These are phyloP conservation scores for Scenedesmus sp. DNA, from an alignment of 163 green algal species.

Conservation along the genomic window DNA sequence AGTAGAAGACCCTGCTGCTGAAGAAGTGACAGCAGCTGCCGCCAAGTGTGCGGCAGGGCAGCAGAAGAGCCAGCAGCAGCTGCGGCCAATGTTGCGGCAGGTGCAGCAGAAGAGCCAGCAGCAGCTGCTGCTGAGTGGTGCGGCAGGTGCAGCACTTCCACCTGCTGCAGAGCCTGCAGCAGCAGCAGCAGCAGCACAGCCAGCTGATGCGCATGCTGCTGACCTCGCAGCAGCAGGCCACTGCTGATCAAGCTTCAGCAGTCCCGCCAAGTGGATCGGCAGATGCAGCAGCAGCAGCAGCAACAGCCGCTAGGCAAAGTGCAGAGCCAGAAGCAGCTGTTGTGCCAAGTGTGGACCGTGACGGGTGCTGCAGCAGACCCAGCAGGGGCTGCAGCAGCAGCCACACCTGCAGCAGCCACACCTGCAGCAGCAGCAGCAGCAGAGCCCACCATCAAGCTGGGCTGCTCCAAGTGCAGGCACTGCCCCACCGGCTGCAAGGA, in stretches of 20 bases:
- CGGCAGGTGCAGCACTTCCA: too few relatives aligned
- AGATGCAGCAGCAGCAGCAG: background rate
- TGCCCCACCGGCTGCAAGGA: background rate
- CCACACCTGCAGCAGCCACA: background rate
- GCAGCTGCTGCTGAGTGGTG: background rate
- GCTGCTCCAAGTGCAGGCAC: background rate
- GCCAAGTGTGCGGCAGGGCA: too few relatives aligned
- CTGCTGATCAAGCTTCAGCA: background rate
- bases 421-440: constrained; percentile 10
- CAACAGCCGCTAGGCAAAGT: background rate
- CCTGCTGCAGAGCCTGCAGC: background rate
- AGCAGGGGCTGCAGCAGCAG: background rate
- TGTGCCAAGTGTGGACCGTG: background rate
- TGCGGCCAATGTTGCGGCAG: background rate
- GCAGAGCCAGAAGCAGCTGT: background rate
- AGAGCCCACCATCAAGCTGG: background rate
- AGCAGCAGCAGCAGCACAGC: constrained; percentile 4
- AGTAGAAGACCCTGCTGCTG: too few relatives aligned
- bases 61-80: background rate
- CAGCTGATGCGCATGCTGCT: background rate
- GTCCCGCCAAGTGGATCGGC: too few relatives aligned
- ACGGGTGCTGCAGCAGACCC: background rate
- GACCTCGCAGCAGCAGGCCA: background rate
- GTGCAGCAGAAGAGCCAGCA: background rate
- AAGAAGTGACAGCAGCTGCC: too few relatives aligned